Conservation (phyloP, 192 early-diverging fungal genomes). For the Jimgerdemannia flammicorona region DNA sequence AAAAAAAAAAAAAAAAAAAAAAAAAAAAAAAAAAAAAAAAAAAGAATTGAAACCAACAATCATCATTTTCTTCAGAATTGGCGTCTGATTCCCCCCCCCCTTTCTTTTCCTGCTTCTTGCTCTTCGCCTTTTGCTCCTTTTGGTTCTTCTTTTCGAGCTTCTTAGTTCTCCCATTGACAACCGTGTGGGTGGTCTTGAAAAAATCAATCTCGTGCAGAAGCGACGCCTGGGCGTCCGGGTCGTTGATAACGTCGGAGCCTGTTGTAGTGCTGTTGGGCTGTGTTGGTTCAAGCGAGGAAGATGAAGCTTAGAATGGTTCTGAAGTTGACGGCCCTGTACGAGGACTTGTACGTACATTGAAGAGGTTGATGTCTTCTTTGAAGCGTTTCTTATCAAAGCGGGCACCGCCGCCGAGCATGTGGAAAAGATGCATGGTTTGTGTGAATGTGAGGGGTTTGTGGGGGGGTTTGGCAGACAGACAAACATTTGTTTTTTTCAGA, state of each 20-base stretch:
- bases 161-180: slow-evolving; percentile 6
- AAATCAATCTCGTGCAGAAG: slow-evolving; percentile 42
- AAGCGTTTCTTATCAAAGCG: slow-evolving; percentile 85
- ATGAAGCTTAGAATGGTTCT: not conserved
- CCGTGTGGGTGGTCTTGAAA: slow-evolving; percentile 35
- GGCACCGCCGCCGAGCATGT: slow-evolving; percentile 80
- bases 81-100: not conserved
- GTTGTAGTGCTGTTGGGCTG: not conserved
- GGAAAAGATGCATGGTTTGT: slow-evolving; percentile 86
- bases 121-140: slow-evolving; percentile 19
- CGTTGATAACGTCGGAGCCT: slow-evolving; percentile 10
- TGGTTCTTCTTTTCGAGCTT: slow-evolving; percentile 15
- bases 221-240: slow-evolving; percentile 14
- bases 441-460: too few species aligned
- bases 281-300: not conserved
- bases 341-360: slow-evolving; percentile 55
- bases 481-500: not conserved
- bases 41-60: not conserved
- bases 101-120: slow-evolving; percentile 1
- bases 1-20: too few species aligned
- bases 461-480: too few species aligned
- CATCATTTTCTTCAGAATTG: not conserved
- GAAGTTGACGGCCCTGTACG: not conserved
- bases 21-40: not conserved
- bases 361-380: slow-evolving; percentile 74